Base-by-base conservation (phyloP, 805 yeast species). In the Starmerella roubikii region DNA sequence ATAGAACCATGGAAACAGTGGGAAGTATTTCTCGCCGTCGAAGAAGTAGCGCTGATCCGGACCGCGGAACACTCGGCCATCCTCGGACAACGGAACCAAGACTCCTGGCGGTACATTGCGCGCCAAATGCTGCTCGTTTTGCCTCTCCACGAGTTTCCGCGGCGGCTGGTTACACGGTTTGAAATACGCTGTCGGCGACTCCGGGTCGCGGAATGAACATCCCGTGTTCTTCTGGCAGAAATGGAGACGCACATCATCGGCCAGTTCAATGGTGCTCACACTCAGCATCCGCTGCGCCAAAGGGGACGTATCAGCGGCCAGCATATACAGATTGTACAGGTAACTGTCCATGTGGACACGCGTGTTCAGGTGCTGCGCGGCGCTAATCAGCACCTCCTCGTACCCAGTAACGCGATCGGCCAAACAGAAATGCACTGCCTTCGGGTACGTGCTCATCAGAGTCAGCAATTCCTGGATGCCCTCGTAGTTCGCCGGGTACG, bases 321-420 rank as follows among this genome's bases (percentile, higher is more conserved):
- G 23, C 21, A 40, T 17, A 21, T 54, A 54, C 25, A 59, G 45
- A 12, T 46, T 30, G 38, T 38, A 47, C 11, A 47, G 34, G 31
- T 56, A 57, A 3, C 37, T n/a, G 31, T 55, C 61, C 19, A 57
- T 45, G 40, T 65, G 67, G 9, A 64, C 44, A 27, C 48, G 48
- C 2, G 54, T 47, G 2, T 49, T 38, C 31, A 57, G 52, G 3
- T 45, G 34, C 0, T 48, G 36, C 0, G 57, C 53, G 3, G 71
- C 46, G 4, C 59, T 58, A 2, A 64, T 55, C 69, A 76, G 68
- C 0, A 63, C 67, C 37, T 70, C 72, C 47, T 74, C 81, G 45
- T 71, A 71, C 2, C 79, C 79, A 3, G 65, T 50, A 0, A 57
- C 56, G 4, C 40, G 21, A 37, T 69, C 71, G 3, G 52, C 49